These are phyloP conservation scores for Meyerozyma carpophila DNA, from an alignment of 1,139 yeast genomes.

Conservation along the genomic window DNA sequence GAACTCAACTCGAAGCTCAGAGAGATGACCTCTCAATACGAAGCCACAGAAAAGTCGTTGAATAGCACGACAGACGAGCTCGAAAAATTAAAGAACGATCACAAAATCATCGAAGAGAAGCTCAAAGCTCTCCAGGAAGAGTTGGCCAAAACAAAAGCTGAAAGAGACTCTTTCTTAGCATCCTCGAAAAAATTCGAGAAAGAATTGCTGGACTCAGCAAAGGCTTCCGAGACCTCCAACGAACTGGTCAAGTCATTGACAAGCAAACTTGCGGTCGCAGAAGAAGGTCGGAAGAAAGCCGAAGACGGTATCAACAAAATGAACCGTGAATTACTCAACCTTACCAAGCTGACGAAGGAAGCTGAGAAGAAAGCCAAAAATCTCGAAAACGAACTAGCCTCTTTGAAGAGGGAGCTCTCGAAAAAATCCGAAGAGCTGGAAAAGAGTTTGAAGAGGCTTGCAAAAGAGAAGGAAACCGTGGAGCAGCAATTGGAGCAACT, in stretches of 20 bases:
- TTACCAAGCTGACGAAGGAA: slow-evolving; percentile 56
- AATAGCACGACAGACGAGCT: slow-evolving; percentile 14
- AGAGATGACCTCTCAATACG: slow-evolving; percentile 10
- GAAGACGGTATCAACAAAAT: slow-evolving; percentile 88
- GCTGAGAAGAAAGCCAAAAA: slow-evolving; percentile 39
- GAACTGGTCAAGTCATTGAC: slow-evolving; percentile 18
- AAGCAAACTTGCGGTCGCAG: slow-evolving; percentile 22
- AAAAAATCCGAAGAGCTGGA: slow-evolving; percentile 13
- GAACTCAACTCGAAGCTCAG: slow-evolving; percentile 24
- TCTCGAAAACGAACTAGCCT: slow-evolving; percentile 34
- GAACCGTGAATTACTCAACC: slow-evolving; percentile 73
- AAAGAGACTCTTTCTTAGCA: slow-evolving; percentile 17
- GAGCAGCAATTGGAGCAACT: slow-evolving; percentile 7
- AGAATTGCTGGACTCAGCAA: slow-evolving; percentile 4
- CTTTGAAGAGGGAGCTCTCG: slow-evolving; percentile 1
- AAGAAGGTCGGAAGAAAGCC: slow-evolving; percentile 56
- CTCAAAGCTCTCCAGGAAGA: slow-evolving; percentile 19
- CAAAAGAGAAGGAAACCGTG: slow-evolving; percentile 11
- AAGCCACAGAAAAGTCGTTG: slow-evolving; percentile 11
- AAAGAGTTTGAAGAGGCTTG: slow-evolving; percentile 14
- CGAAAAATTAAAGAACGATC: slow-evolving; percentile 27
- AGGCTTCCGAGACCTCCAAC: slow-evolving; percentile 8
- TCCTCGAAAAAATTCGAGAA: slow-evolving; percentile 8
- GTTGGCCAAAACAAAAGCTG: slow-evolving; percentile 9
- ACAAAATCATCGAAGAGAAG: slow-evolving; percentile 30